Evolutionary conservation across 2,329 filamentous ascomycete species (phyloP), one percentile per base, ranked within the genome.

Genomic region (Curvularia sp.): DNA sequence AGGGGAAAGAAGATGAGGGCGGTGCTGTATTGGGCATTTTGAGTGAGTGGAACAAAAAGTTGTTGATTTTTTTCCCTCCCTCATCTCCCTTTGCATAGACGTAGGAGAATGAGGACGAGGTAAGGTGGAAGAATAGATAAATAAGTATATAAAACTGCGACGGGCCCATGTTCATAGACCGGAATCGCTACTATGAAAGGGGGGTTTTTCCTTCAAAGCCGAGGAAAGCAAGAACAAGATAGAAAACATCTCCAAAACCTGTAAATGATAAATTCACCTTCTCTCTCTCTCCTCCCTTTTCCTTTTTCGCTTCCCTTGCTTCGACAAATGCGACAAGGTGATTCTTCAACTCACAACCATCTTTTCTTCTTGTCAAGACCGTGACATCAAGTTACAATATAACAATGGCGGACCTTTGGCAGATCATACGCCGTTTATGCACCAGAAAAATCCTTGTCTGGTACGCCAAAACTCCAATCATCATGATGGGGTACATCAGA

Each of bases 381-480:
- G 32, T 38, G 47, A 15, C n/a, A 23, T 39, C 19, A 28, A 49
- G 23, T 39, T 38, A 39, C 47, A 32, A 48, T 18, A 36, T n/a
- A 49, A 30, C 23, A 39, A 39, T 28, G 25, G 32, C 32, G 19
- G n/a, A 39, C 23, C 47, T 19, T 12, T 23, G 23, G 23, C 19
- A 34, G 30, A 49, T 39, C 15, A 12, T 39, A 49, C 34, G 47
- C 47, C 25, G 34, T 27, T 28, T 27, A 48, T 48, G 45, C 30
- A 15, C 30, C 28, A 21, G 28, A 43, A 27, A 27, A 21, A 15
- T 43, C 23, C 41, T 15, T 43, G 23, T 27, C 15, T 18, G 28
- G 13, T 30, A 30, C 49, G 34, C 49, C 49, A 51, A 51, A 51
- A 51, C 49, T 53, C 49, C 49, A 34, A 30, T 53, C 49, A 53